Evolutionary conservation across 2,329 filamentous ascomycete species (phyloP), one percentile per base, ranked within the genome.

Genomic region (Aureobasidium sp.): DNA sequence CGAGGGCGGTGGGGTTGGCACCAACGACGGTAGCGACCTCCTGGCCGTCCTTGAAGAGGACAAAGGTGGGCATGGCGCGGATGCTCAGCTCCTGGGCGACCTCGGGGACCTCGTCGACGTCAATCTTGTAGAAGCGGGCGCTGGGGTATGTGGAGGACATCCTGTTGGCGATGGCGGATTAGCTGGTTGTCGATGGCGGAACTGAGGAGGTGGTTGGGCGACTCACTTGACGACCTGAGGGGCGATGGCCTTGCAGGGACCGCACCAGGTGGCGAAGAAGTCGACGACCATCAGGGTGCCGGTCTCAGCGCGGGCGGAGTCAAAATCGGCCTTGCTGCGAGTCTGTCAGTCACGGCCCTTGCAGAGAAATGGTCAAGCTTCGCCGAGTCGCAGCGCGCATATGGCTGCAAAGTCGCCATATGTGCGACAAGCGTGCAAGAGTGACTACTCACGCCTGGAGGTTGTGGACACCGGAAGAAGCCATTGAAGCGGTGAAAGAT

Each of bases 51-150:
- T 91, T 89, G 84, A 91, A 96, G 71, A 95, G 75, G 62, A 89
- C 71, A 79, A 97, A 96, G 31, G 91, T 95, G 62, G 93, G 92
- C 91, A 97, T 96, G 73, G 92, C 91, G 69, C 89, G 86, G 74
- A 97, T 84, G 66, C 84, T 85, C 66, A 94, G 85, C 73, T 94
- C 85, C 70, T 87, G 82, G 36, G 89, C 86, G 55, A 96, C 82
- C 1, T 89, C 86, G 67, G 86, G 80, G 44, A 93, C 79, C 67
- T 91, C 81, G 75, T 97, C 92, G 70, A 97, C 91, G 75, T 97
- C 91, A 73, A 97, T 80, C 84, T 96, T 94, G 83, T 86, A 86
- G 78, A 96, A 97, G 75, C 84, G 80, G 67, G 88, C 82, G 67
- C 79, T 74, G 67, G 82, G 75, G 78, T 83, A 84, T 63, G 77